phyloP scores from a whole-genome alignment of 345 rosid genomes.

The Pistacia atlantica region DNA sequence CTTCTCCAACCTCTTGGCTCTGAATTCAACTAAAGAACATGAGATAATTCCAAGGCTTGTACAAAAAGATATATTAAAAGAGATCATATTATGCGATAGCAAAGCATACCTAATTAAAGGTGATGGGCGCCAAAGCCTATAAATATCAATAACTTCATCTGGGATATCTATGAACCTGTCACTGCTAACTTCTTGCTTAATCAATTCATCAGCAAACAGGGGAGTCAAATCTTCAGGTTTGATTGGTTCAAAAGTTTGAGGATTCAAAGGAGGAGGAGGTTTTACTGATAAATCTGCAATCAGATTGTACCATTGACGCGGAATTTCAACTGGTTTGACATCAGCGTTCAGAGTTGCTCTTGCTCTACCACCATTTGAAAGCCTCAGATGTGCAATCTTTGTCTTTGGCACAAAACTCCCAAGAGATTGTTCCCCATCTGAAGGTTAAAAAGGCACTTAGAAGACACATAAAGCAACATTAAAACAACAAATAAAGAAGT shows the following conservation, averaged over 20 bases:
- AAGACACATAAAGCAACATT: neutral
- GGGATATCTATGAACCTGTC: constrained; percentile 86
- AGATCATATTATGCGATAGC: neutral
- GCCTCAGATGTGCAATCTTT: constrained; percentile 20
- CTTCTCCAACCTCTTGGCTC: constrained; percentile 97
- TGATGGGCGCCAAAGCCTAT: constrained; percentile 93
- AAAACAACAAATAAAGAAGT: neutral
- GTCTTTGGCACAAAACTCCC: constrained; percentile 27
- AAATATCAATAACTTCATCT: constrained; percentile 78
- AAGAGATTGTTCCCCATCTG: constrained; percentile 35
- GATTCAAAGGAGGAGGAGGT: constrained; percentile 85
- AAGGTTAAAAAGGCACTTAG: neutral
- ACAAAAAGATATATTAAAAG: neutral
- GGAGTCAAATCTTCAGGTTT: constrained; percentile 78
- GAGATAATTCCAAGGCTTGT: neutral
- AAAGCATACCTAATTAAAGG: constrained; percentile 76
- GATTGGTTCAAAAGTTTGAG: constrained; percentile 71
- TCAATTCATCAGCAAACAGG: constrained; percentile 78
- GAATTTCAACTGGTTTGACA: constrained; percentile 44
- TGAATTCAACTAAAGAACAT: constrained; percentile 26
- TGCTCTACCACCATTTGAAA: constrained; percentile 46
- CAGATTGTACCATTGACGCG: constrained; percentile 73
- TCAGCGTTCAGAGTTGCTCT: constrained; percentile 40
- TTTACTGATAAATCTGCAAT: constrained; percentile 77
- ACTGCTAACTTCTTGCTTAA: constrained; percentile 72